Evolutionary conservation across 108 stramenopile genomes (phyloP), one percentile per base, ranked within the genome.

Genomic region (Skeletonema costatum): DNA sequence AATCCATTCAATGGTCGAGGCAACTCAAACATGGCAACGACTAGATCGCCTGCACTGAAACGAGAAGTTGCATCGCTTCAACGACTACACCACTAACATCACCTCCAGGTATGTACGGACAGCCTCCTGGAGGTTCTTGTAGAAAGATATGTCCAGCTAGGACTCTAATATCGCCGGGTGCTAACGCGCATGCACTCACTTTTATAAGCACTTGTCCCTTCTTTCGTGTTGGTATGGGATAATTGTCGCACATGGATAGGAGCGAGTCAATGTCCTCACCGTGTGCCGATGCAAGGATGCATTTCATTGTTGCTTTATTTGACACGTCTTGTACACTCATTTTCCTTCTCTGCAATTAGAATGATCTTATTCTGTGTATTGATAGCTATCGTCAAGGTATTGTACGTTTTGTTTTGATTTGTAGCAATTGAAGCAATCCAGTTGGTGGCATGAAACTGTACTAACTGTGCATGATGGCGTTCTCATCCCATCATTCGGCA

Each of bases 51-150:
- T 25, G 56, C 36, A 60, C 76, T 71, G 76, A 86, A 86, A 46
- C 65, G 61, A 13, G 80, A 84, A 25, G 38, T 17, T 1, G 66
- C 51, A 44, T 84, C 80, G 80, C 42, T 44, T 86, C 83, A 25
- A 78, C 82, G 8, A 89, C 83, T 9, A 66, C 66, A 8, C 88
- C 88, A 56, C 87, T 81, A 29, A 88, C 59, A 29, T 89, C 88
- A 58, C 83, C 79, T 4, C 88, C 88, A 16, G 86, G 85, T 3
- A 89, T 79, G 66, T 83, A 89, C 1, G 88, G 88, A 17, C 66
- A 67, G 5, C 60, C 70, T 31, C 38, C 39, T 21, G 67, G 60
- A 16, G 80, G 80, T 19, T 41, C 42, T 42, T 86, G 85, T 14
- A 80, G 60, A 44, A 85, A 84, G 29, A 77, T 68, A 14, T 74